Conservation (phyloP, 148 eudicot genomes). For the Camellia lanceoleosa region DNA sequence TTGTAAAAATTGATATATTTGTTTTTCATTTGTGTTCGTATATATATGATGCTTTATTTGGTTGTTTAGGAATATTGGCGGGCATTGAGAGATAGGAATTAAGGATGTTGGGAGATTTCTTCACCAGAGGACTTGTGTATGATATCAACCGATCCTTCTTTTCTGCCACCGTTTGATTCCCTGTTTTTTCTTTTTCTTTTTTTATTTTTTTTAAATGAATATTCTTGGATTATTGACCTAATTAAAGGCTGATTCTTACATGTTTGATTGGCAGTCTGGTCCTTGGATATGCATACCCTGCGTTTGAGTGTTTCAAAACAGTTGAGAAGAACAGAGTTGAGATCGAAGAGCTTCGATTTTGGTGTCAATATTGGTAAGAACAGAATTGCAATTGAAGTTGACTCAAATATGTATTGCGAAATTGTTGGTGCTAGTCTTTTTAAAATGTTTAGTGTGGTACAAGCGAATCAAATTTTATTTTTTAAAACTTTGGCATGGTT, state of each 20-base stretch:
- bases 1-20: no score
- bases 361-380: slow-evolving; percentile 96
- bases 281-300: slow-evolving; percentile 90
- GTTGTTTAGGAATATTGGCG: neutral
- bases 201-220: neutral
- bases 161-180: neutral
- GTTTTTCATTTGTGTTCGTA: neutral
- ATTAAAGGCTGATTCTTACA: neutral
- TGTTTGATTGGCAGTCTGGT: slow-evolving; percentile 43
- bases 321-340: slow-evolving; percentile 71
- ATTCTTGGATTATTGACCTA: neutral
- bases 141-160: slow-evolving; percentile 10
- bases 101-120: slow-evolving; percentile 73
- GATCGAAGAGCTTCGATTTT: slow-evolving; percentile 78
- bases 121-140: slow-evolving; percentile 71
- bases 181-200: neutral
- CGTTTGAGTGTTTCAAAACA: slow-evolving; percentile 89
- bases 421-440: neutral
- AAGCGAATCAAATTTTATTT: neutral
- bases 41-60: neutral
- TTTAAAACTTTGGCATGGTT: neutral
- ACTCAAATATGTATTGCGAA: neutral
- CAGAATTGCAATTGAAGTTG: no score
- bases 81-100: slow-evolving; percentile 7
- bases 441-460: neutral